A percentile compares a stretch with the other conserved stretches of the same genome.
Conservation (phyloP, 345 rosid genomes). For the Aquilaria yunnanensis region DNA sequence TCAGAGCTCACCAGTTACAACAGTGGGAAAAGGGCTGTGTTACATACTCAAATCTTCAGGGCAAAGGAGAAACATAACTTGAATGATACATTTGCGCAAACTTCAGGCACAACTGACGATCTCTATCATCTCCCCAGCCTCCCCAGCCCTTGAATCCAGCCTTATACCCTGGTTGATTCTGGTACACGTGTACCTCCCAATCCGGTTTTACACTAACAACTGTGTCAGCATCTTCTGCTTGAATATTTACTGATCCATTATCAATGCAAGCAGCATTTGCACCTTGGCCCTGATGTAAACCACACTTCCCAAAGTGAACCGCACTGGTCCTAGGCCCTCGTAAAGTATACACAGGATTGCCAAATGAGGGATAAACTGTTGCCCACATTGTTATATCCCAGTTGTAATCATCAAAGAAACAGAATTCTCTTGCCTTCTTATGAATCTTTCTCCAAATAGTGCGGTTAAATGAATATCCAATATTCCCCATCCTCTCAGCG, state of each 20-base stretch:
- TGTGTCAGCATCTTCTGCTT: conserved; percentile 53
- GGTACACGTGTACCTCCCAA: conserved; percentile 52
- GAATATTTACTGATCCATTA: conserved; percentile 57
- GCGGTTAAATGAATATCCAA: conserved; percentile 80
- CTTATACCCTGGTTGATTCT: conserved; percentile 85
- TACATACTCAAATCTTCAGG: conserved; percentile 17
- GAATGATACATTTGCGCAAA: conserved; percentile 54
- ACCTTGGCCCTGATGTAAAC: conserved; percentile 91
- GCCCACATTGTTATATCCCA: conserved; percentile 99
- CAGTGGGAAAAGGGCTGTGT: conserved; percentile 8
- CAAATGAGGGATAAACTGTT: conserved; percentile 87
- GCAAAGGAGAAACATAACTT: conserved; percentile 9
- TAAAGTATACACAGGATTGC: conserved; percentile 74
- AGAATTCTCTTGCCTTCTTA: conserved; percentile 67
- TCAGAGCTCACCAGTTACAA: conserved; percentile 21
- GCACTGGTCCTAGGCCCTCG: conserved; percentile 93
- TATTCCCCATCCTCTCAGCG: conserved; percentile 97
- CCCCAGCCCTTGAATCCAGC: conserved; percentile 99
- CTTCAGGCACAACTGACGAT: conserved; percentile 65
- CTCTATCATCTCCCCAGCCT: conserved; percentile 97
- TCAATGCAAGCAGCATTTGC: conserved; percentile 62
- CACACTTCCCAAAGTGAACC: conserved; percentile 94
- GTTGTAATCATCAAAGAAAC: conserved; percentile 91
- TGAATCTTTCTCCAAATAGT: conserved; percentile 88
- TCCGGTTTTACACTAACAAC: conserved; percentile 46